Conservation (phyloP, 768 basidiomycete species). For the Dioszegia crocea region DNA sequence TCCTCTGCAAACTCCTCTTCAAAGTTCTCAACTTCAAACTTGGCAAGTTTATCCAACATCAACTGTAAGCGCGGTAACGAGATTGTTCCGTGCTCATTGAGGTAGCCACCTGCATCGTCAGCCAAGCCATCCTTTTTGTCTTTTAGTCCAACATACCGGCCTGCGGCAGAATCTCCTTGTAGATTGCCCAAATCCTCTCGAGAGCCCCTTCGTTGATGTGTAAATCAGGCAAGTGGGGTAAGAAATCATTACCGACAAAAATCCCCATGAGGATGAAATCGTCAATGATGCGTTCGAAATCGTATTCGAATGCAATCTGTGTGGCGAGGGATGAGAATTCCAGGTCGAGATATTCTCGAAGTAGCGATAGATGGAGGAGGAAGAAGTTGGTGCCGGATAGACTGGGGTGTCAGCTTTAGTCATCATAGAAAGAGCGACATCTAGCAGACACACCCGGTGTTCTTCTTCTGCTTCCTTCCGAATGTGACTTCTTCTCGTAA, state of each 20-base stretch:
- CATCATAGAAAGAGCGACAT: background rate
- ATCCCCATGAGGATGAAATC: constrained; percentile 96
- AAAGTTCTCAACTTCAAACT: constrained; percentile 84
- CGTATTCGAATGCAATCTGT: constrained; percentile 70
- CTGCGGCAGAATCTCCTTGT: constrained; percentile 78
- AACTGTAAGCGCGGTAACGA: constrained; percentile 74
- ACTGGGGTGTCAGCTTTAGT: constrained; percentile 6
- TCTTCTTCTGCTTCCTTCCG: constrained; percentile 75
- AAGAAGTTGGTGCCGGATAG: constrained; percentile 66
- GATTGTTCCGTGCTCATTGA: constrained; percentile 84
- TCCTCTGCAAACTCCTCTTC: constrained; percentile 84
- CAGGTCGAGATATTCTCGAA: constrained; percentile 95
- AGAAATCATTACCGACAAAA: constrained; percentile 95
- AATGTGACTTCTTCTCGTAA: constrained; percentile 98
- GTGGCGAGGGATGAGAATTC: constrained; percentile 68
- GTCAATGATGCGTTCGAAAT: constrained; percentile 89
- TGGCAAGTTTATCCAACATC: constrained; percentile 79
- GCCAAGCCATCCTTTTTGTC: too few species aligned
- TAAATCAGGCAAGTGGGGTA: constrained; percentile 90
- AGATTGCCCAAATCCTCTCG: constrained; percentile 87
- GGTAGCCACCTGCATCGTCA: constrained; percentile 67
- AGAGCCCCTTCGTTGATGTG: constrained; percentile 97
- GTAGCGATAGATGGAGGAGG: constrained; percentile 83
- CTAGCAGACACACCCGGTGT: constrained; percentile 53
- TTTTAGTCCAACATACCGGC: constrained; percentile 55